Conservation (phyloP, 2,329 filamentous ascomycete species). For the Podosphaera xanthii region DNA sequence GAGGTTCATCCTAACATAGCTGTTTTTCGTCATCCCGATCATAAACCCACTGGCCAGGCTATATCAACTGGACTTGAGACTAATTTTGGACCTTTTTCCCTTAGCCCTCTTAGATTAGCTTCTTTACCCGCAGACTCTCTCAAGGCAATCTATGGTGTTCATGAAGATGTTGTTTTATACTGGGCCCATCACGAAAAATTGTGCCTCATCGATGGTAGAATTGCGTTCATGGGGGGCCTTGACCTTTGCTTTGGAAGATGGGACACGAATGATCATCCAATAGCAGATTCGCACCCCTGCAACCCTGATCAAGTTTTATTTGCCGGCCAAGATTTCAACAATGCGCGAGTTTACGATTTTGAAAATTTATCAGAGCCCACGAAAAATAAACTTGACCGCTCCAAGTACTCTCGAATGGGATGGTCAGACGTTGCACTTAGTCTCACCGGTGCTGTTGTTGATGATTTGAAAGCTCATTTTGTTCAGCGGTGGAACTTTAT, state of each 20-base stretch:
- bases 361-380: slow-evolving; percentile 53
- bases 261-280: slow-evolving; percentile 71
- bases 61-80: slow-evolving; percentile 45
- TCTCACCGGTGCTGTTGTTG: slow-evolving; percentile 49
- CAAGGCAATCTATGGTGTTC: slow-evolving; percentile 60
- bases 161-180: slow-evolving; percentile 52
- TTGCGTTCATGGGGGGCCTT: slow-evolving; percentile 78
- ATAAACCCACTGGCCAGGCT: slow-evolving; percentile 50
- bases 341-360: slow-evolving; percentile 66
- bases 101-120: slow-evolving; percentile 31
- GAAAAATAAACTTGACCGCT: slow-evolving; percentile 68
- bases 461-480: slow-evolving; percentile 58
- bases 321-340: slow-evolving; percentile 84
- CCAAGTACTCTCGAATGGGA: slow-evolving; percentile 64
- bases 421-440: slow-evolving; percentile 76
- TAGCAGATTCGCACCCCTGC: slow-evolving; percentile 51
- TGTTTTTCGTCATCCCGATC: slow-evolving; percentile 80
- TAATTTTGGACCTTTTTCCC: slow-evolving; percentile 25
- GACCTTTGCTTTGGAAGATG: slow-evolving; percentile 76
- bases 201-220: slow-evolving; percentile 53
- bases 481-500: slow-evolving; percentile 83
- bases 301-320: slow-evolving; percentile 58
- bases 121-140: slow-evolving; percentile 51
- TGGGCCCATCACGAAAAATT: slow-evolving; percentile 93
- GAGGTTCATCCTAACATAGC: slow-evolving; percentile 70